These are phyloP conservation scores for Coemansia sp. DNA, from an alignment of 192 early-diverging fungal genomes.

Conservation along the genomic window DNA sequence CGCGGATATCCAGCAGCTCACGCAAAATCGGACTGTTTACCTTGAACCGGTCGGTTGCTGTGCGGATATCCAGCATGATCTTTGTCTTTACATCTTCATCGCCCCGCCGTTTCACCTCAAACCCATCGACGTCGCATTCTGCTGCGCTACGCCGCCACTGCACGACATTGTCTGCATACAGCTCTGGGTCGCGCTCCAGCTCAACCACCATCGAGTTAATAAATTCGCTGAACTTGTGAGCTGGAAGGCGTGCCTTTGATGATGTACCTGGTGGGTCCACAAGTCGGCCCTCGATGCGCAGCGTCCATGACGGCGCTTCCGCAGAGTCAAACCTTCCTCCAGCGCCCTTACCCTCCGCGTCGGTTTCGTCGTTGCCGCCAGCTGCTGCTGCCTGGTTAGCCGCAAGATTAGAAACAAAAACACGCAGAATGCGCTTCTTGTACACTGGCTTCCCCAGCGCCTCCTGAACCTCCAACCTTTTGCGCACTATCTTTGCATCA, in stretches of 20 bases:
- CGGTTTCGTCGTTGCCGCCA: slow-evolving; percentile 10
- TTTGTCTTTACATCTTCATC: slow-evolving; percentile 79
- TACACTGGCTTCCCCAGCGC: slow-evolving; percentile 70
- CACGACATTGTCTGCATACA: slow-evolving; percentile 67
- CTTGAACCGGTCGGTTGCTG: slow-evolving; percentile 79
- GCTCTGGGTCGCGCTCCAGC: slow-evolving; percentile 72
- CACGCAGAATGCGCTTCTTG: slow-evolving; percentile 77
- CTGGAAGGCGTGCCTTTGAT: slow-evolving; percentile 61
- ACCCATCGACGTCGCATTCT: slow-evolving; percentile 64
- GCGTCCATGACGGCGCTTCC: slow-evolving; percentile 81
- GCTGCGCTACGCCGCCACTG: slow-evolving; percentile 44
- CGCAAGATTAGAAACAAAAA: slow-evolving; percentile 90
- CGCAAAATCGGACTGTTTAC: slow-evolving; percentile 68
- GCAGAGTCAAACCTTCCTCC: slow-evolving; percentile 43
- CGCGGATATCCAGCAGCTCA: slow-evolving; percentile 74
- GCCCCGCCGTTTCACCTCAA: slow-evolving; percentile 92
- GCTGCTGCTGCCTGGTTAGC: slow-evolving; percentile 62
- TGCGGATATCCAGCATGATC: slow-evolving; percentile 79
- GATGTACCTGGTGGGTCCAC: slow-evolving; percentile 67
- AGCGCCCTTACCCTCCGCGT: slow-evolving; percentile 11
- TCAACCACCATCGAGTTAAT: slow-evolving; percentile 83
- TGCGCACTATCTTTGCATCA: slow-evolving; percentile 87
- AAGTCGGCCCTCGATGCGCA: slow-evolving; percentile 86
- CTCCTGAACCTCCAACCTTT: slow-evolving; percentile 87
- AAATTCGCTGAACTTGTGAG: slow-evolving; percentile 84